Base-by-base conservation (phyloP, 441 rosid species). In the Geranium incanum region DNA sequence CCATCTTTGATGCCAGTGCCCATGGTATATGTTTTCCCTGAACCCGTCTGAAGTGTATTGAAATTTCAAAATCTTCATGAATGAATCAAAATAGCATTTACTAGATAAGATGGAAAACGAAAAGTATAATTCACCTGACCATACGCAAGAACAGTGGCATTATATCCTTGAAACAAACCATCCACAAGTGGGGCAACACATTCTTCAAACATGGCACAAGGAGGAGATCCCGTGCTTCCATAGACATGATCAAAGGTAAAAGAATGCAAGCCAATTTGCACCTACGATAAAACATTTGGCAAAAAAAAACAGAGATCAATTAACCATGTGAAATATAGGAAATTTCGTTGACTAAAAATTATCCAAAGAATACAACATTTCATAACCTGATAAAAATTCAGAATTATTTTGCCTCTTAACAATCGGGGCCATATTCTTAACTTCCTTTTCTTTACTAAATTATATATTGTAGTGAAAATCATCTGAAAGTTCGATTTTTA, bases 1-100 rank as follows among this genome's bases (percentile, higher is more conserved):
- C 84, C 93, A 81, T 95, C 96, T 85, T 87, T 88, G 75, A 84
- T 85, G 73, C 95, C 92, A 39, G 99, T 95, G 48, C 99, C 99
- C 99, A 95, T 95, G 38, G 99, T 95, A 74, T 92, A 55, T 15
- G 62, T 55, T 55, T 57, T 57, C 9, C 63, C 63, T 7, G 63
- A 57, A 57, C 63, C 63, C 0, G 99, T 95, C 97, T 95, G 89
- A 80, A 78, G 72, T 68, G 71, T 50, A 16, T 21, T 59, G 36
- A 28, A 16, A 21, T 59, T 9, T 18, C 33, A 59, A 59, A 59
- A 59, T 19, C 2, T 11, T 28, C 36, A 19, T 7, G 33, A 19
- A 59, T 59, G 55, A 48, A 48, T 13, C 12, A 48, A 59, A 52
- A 52, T 52, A 52, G n/a, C 18, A 15, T 52, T 52, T 52, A 16